phyloP scores from a whole-genome alignment of 1,139 yeast genomes.

The Geotrichum macrosporum region DNA sequence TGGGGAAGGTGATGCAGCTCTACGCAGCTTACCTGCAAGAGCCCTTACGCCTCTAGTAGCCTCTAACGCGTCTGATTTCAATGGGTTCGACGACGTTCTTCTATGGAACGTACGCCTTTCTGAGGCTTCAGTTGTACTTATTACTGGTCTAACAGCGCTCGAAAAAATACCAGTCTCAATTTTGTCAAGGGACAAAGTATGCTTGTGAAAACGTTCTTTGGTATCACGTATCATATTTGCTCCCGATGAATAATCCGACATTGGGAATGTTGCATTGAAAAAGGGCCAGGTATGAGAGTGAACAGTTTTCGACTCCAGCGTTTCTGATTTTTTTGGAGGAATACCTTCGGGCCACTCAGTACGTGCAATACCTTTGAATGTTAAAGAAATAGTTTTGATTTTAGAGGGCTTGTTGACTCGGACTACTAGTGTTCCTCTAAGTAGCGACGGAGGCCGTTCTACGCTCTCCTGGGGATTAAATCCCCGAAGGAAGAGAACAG shows the following conservation, averaged over 20 bases:
- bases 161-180: not conserved
- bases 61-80: conserved; percentile 11
- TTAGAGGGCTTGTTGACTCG: conserved; percentile 71
- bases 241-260: conserved; percentile 41
- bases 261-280: conserved; percentile 47
- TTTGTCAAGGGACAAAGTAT: conserved; percentile 2
- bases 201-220: conserved; percentile 21
- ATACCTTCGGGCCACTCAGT: conserved; percentile 99
- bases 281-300: conserved; percentile 91
- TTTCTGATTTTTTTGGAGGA: conserved; percentile 76
- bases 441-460: conserved; percentile 72
- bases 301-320: conserved; percentile 59
- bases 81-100: conserved; percentile 13
- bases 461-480: conserved; percentile 61
- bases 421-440: conserved; percentile 76
- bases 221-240: conserved; percentile 59
- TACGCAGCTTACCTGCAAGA: conserved; percentile 16
- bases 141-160: not conserved
- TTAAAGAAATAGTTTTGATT: conserved; percentile 61
- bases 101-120: conserved; percentile 2
- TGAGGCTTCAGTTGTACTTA: not conserved
- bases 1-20: conserved; percentile 24
- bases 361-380: conserved; percentile 66
- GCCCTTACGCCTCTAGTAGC: conserved; percentile 19
- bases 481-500: conserved; percentile 75